These are phyloP conservation scores for Aphanomyces euteiches DNA, from an alignment of 352 stramenopile species.

Conservation along the genomic window DNA sequence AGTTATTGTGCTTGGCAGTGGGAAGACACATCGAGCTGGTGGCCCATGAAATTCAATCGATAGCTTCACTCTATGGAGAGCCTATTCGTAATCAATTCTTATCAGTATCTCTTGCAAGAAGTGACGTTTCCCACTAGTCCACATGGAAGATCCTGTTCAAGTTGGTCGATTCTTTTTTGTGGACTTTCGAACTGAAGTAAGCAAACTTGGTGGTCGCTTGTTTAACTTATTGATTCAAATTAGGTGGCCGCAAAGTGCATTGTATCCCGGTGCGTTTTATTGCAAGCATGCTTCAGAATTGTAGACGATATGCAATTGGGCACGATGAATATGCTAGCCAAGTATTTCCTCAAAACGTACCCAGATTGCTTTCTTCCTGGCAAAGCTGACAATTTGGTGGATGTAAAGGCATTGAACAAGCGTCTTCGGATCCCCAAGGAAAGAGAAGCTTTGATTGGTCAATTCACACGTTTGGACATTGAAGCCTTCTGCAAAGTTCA, in stretches of 20 bases:
- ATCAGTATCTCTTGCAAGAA: neutral
- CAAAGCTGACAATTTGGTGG: neutral
- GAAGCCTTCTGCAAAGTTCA: neutral
- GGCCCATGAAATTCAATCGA: neutral
- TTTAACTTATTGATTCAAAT: neutral
- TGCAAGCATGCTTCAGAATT: constrained; percentile 15
- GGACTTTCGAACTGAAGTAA: constrained; percentile 17
- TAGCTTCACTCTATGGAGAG: constrained; percentile 22
- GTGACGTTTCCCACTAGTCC: constrained; percentile 1
- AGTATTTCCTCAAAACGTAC: constrained; percentile 3
- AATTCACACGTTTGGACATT: neutral
- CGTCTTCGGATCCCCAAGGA: constrained; percentile 17
- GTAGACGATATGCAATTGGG: neutral
- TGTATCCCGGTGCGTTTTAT: constrained; percentile 16
- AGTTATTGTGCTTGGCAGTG: constrained; percentile 2
- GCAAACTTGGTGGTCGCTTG: too few relatives aligned
- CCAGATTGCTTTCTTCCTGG: constrained; percentile 6
- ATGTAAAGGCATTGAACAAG: constrained; percentile 21
- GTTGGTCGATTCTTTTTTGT: constrained; percentile 20
- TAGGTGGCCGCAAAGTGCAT: constrained; percentile 14
- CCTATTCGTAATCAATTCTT: neutral
- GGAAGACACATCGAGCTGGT: constrained; percentile 16
- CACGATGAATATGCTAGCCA: neutral
- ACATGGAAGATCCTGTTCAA: neutral
- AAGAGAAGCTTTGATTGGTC: constrained; percentile 8